Conservation (phyloP, 768 basidiomycete species). For the Mycena indigotica region DNA sequence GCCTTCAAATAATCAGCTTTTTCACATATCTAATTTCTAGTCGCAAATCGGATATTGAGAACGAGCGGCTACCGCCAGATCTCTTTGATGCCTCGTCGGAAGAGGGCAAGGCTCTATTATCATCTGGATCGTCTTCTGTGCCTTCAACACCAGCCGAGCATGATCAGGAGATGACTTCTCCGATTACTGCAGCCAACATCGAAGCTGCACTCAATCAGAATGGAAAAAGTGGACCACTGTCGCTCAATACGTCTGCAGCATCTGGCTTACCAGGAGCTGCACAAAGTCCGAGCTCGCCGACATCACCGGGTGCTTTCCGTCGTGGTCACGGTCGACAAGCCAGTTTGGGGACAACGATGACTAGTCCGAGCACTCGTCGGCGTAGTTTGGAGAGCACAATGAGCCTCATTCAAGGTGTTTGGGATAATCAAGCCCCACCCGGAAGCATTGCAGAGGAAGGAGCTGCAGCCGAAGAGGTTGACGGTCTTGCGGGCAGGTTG, state of each 20-base stretch:
- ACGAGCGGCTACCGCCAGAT: conserved; percentile 96
- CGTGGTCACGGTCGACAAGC: conserved; percentile 76
- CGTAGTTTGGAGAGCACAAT: conserved; percentile 95
- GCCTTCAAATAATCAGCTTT: not conserved
- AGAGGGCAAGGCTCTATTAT: conserved; percentile 67
- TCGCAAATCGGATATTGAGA: conserved; percentile 97
- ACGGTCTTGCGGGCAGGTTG: conserved; percentile 13
- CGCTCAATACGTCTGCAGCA: conserved; percentile 36
- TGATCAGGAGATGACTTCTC: conserved; percentile 47
- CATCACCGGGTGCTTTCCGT: conserved; percentile 58
- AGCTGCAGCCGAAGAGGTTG: conserved; percentile 9
- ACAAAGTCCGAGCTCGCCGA: conserved; percentile 31
- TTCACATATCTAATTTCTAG: conserved; percentile 40
- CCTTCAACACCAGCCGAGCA: conserved; percentile 62
- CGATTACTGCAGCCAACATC: conserved; percentile 47
- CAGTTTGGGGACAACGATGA: conserved; percentile 93
- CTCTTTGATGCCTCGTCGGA: conserved; percentile 80
- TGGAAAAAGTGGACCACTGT: conserved; percentile 23
- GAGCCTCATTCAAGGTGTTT: conserved; percentile 90
- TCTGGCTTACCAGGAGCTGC: conserved; percentile 12
- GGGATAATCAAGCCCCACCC: conserved; percentile 63
- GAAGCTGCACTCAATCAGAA: conserved; percentile 39
- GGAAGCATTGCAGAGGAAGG: conserved; percentile 42
- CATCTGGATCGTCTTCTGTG: conserved; percentile 37
- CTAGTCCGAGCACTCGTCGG: conserved; percentile 89